Conservation (phyloP, 805 yeast species). For the Ogataea paradorogensis region DNA sequence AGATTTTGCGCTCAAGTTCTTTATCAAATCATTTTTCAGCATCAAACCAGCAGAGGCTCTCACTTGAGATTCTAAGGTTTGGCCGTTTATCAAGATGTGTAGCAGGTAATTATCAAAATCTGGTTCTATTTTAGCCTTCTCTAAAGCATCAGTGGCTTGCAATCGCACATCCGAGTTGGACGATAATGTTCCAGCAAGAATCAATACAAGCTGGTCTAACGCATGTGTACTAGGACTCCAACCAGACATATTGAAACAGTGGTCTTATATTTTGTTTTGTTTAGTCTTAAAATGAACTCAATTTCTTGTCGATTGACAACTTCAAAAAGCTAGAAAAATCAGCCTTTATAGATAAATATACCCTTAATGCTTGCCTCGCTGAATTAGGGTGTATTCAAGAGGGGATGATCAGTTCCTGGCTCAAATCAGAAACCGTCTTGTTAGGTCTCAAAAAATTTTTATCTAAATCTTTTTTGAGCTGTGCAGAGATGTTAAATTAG, state of each 20-base stretch:
- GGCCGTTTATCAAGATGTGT: constrained; percentile 59
- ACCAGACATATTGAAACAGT: constrained; percentile 24
- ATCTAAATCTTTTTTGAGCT: not conserved
- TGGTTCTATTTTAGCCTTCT: constrained; percentile 64
- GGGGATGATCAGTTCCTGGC: not conserved
- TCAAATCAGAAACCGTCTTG: constrained; percentile 1
- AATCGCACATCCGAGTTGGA: constrained; percentile 51
- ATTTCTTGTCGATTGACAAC: not conserved
- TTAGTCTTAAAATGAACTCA: not conserved
- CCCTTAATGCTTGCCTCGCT: not conserved
- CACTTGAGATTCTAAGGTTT: constrained; percentile 46
- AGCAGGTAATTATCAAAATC: constrained; percentile 81
- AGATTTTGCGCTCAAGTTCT: constrained; percentile 31
- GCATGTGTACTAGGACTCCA: constrained; percentile 72
- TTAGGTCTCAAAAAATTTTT: constrained; percentile 2
- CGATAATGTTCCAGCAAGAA: constrained; percentile 72
- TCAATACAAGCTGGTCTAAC: constrained; percentile 59
- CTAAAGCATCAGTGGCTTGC: constrained; percentile 71
- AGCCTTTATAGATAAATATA: not conserved
- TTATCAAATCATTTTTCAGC: constrained; percentile 71
- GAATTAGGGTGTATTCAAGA: not conserved
- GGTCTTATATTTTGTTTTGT: constrained; percentile 1
- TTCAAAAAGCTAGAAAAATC: not conserved
- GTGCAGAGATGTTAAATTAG: constrained; percentile 2
- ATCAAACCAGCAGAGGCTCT: constrained; percentile 88